phyloP scores from a whole-genome alignment of 345 rosid species.

The Pistacia integerrima region DNA sequence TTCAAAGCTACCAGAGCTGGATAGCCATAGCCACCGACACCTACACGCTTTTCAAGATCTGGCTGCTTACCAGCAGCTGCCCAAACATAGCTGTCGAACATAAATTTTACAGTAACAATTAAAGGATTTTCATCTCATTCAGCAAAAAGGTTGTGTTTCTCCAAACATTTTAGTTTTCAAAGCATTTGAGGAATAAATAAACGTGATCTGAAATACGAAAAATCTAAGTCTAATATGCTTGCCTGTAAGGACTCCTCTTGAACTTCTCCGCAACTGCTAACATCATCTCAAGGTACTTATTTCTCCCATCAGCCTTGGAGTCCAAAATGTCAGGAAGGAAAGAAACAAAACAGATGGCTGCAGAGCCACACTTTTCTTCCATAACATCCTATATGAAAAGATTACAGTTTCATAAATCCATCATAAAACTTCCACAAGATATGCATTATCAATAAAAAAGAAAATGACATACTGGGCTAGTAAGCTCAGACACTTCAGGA shows the following conservation, averaged over 20 bases:
- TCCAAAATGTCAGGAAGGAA: slow-evolving; percentile 97
- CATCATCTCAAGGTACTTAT: slow-evolving; percentile 69
- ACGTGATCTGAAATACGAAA: not conserved
- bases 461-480: slow-evolving; percentile 59
- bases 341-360: slow-evolving; percentile 93
- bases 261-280: slow-evolving; percentile 86
- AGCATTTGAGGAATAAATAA: not conserved
- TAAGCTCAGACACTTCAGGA: slow-evolving; percentile 84
- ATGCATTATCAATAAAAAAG: slow-evolving; percentile 15
- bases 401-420: not conserved
- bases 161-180: not conserved
- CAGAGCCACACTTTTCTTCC: slow-evolving; percentile 89
- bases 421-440: not conserved
- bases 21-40: slow-evolving; percentile 96
- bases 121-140: slow-evolving; percentile 3
- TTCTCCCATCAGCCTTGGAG: slow-evolving; percentile 96
- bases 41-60: slow-evolving; percentile 77
- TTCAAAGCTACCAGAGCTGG: slow-evolving; percentile 97
- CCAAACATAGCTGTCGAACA: slow-evolving; percentile 78
- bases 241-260: slow-evolving; percentile 88
- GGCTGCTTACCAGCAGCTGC: slow-evolving; percentile 92
- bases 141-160: not conserved
- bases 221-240: slow-evolving; percentile 20
- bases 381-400: slow-evolving; percentile 59
- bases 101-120: not conserved